Conservation (phyloP, 257 asterid species). For the Solanum chiquidenum region DNA sequence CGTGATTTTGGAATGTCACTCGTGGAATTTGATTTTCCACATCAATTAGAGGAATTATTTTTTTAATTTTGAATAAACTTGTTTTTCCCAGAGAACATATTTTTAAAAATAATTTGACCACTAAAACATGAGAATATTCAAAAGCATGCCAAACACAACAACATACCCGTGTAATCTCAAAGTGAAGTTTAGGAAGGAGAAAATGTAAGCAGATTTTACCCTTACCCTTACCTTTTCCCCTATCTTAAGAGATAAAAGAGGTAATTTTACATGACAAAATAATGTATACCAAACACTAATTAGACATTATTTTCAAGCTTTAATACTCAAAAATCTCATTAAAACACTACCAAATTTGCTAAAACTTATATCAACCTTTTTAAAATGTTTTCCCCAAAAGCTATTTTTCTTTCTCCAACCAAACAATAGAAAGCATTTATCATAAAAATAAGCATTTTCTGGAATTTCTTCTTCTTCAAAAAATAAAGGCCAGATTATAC, state of each 20-base stretch:
- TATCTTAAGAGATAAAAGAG: no score
- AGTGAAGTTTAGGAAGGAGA: neutral
- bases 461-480: neutral
- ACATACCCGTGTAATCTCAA: neutral
- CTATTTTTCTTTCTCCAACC: neutral
- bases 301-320: neutral
- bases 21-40: neutral
- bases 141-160: neutral
- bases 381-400: neutral
- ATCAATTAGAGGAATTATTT: neutral
- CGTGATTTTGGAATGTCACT: neutral
- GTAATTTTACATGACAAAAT: neutral
- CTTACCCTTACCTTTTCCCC: accelerated
- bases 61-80: neutral
- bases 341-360: neutral
- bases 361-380: neutral
- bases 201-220: no score
- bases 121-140: neutral
- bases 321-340: neutral
- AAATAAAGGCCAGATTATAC: neutral
- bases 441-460: neutral
- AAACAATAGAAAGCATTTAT: neutral
- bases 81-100: neutral
- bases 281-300: neutral
- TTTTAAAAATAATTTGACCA: neutral